These are phyloP conservation scores for Ophiostoma australiae DNA, from an alignment of 2,329 filamentous ascomycete genomes.

Conservation along the genomic window DNA sequence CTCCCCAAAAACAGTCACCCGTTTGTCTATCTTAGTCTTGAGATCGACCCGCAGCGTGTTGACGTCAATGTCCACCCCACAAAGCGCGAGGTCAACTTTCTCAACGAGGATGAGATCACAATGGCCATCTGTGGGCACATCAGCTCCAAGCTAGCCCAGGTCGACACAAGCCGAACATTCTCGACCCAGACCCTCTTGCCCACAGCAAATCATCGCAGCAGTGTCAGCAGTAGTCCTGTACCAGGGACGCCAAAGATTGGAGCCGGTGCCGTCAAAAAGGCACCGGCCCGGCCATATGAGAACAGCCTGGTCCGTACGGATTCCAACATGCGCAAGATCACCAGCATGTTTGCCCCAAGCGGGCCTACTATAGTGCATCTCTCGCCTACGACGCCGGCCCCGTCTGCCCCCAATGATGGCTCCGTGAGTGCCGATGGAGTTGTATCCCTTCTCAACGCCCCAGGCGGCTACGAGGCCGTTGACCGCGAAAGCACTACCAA, in stretches of 20 bases:
- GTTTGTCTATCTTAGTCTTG: conserved; percentile 85
- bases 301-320: conserved; percentile 91
- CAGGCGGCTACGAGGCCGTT: conserved; percentile 63
- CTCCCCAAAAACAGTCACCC: conserved; percentile 91
- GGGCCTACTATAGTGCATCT: conserved; percentile 29
- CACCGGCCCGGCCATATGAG: conserved; percentile 61
- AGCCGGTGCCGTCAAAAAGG: conserved; percentile 33
- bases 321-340: conserved; percentile 85
- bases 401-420: background rate
- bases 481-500: conserved; percentile 66
- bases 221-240: conserved; percentile 31
- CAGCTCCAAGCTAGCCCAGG: conserved; percentile 69
- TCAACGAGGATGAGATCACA: conserved; percentile 96
- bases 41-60: conserved; percentile 86
- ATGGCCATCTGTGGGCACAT: conserved; percentile 79
- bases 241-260: conserved; percentile 31
- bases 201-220: background rate
- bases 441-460: conserved; percentile 25
- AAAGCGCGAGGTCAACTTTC: conserved; percentile 92
- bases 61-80: conserved; percentile 98
- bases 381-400: conserved; percentile 12
- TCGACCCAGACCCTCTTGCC: conserved; percentile 81
- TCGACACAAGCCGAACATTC: conserved; percentile 92
- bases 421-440: background rate
- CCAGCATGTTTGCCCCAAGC: conserved; percentile 77